A percentile compares a stretch with the other conserved stretches of the same genome.
These are phyloP conservation scores for Exophiala bonariae DNA, from an alignment of 2,329 filamentous ascomycete species.

Conservation along the genomic window DNA sequence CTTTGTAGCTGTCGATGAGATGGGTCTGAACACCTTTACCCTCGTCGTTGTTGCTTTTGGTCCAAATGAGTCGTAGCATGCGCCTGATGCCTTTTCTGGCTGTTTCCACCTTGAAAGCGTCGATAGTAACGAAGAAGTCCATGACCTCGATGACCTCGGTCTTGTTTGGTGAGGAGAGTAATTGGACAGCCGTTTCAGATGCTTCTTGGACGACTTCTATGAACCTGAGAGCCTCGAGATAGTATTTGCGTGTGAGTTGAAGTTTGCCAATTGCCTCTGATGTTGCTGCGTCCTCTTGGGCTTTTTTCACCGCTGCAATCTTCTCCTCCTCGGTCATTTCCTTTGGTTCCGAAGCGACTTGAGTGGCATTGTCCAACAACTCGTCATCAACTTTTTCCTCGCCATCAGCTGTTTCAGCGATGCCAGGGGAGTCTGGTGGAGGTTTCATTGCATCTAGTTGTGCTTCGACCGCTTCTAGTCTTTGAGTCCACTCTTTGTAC, in stretches of 20 bases:
- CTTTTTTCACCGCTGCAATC: constrained; percentile 71
- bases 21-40: constrained; percentile 97
- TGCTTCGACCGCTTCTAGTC: constrained; percentile 77
- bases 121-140: constrained; percentile 94
- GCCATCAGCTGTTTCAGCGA: constrained; percentile 63
- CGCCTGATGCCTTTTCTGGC: constrained; percentile 88
- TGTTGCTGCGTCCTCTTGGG: constrained; percentile 82
- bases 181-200: constrained; percentile 77
- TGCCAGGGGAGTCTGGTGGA: constrained; percentile 69
- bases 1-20: constrained; percentile 93
- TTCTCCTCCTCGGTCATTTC: constrained; percentile 80
- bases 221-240: constrained; percentile 88
- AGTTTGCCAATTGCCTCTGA: constrained; percentile 85
- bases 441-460: constrained; percentile 81
- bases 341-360: constrained; percentile 70
- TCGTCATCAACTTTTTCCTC: constrained; percentile 73
- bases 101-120: constrained; percentile 94
- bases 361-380: constrained; percentile 85
- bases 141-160: constrained; percentile 98
- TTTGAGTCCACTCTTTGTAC: constrained; percentile 78
- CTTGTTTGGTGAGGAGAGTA: constrained; percentile 94
- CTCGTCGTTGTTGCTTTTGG: constrained; percentile 98
- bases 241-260: constrained; percentile 85
- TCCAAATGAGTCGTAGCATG: constrained; percentile 98
- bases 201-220: constrained; percentile 87